Conservation (phyloP, 805 yeast species). For the Sungouiella blattae region DNA sequence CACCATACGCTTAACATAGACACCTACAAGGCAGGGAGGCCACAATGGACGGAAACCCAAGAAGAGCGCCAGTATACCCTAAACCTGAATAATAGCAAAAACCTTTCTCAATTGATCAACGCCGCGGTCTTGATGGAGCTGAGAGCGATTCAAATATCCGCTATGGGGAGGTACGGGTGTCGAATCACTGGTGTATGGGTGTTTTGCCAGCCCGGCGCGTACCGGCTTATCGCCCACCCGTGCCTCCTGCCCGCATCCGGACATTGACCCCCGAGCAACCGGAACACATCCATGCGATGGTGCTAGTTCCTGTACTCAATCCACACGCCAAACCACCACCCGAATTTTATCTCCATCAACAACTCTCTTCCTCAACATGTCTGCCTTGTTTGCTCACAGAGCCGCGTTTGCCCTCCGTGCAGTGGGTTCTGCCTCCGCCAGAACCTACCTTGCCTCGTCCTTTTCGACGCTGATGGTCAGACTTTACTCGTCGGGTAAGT, state of each 20-base stretch:
- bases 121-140: too few relatives aligned
- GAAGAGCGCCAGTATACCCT: too few relatives aligned
- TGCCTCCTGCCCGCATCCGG: slow-evolving; percentile 12
- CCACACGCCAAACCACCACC: slow-evolving; percentile 6
- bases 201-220: too few relatives aligned
- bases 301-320: slow-evolving; percentile 9
- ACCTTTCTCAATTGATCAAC: too few relatives aligned
- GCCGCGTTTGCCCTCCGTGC: slow-evolving; percentile 25
- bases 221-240: not conserved
- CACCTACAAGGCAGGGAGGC: too few relatives aligned
- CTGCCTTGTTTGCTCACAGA: slow-evolving; percentile 37
- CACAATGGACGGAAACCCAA: too few relatives aligned
- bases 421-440: slow-evolving; percentile 18
- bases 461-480: slow-evolving; percentile 32
- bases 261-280: slow-evolving; percentile 21
- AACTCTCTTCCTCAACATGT: slow-evolving; percentile 41
- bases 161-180: too few relatives aligned
- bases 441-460: slow-evolving; percentile 15
- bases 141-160: too few relatives aligned
- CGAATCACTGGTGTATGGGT: too few relatives aligned
- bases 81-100: too few relatives aligned
- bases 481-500: slow-evolving; percentile 44
- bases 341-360: slow-evolving; percentile 2
- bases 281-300: slow-evolving; percentile 31
- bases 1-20: too few relatives aligned